Evolutionary conservation across 148 eudicot genomes (phyloP).

Genomic region (Amaranthus palmeri): DNA sequence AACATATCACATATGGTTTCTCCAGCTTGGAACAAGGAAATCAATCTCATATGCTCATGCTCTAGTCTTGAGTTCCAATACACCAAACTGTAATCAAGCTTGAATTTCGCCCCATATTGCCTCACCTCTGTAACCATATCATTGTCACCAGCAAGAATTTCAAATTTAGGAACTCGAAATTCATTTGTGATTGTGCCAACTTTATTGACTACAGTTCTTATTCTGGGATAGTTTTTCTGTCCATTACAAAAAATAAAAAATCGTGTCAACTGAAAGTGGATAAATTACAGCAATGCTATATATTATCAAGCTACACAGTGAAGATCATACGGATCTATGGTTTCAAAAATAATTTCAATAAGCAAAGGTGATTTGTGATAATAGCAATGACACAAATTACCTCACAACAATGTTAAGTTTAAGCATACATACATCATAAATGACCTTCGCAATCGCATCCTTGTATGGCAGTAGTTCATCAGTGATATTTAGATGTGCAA

Average conservation of each 20-base stretch:
- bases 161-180: constrained; percentile 95
- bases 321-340: neutral
- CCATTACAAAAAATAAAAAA: constrained; percentile 6
- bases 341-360: neutral
- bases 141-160: constrained; percentile 75
- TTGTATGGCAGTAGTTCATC: constrained; percentile 88
- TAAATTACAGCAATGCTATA: neutral
- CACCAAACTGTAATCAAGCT: constrained; percentile 90
- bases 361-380: neutral
- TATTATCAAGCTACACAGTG: neutral
- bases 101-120: constrained; percentile 87
- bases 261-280: constrained; percentile 17
- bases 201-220: constrained; percentile 83
- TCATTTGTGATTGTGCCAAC: constrained; percentile 84
- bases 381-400: neutral
- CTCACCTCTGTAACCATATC: constrained; percentile 93
- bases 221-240: constrained; percentile 92
- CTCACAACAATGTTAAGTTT: neutral
- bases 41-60: constrained; percentile 87
- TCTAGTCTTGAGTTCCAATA: constrained; percentile 99
- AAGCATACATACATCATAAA: constrained; percentile 75
- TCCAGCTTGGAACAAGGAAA: constrained; percentile 67
- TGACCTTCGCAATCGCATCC: constrained; percentile 83
- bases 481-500: constrained; percentile 92
- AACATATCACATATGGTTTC: constrained; percentile 95